phyloP scores from a whole-genome alignment of 1,139 yeast species.

The Nakaseomyces uthaithaninus region DNA sequence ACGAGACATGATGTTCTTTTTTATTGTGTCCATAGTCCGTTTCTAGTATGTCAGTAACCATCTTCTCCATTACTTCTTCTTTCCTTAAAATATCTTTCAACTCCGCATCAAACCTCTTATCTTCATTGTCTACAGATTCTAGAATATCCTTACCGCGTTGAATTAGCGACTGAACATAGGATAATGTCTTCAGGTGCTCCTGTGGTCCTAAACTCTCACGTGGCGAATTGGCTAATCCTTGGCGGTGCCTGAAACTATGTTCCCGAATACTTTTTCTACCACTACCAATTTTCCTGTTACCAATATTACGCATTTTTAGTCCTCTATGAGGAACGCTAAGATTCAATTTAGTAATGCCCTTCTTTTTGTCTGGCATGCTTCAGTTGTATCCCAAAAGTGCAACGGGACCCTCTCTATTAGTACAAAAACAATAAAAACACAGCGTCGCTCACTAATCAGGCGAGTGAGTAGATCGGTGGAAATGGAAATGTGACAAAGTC shows the following conservation, averaged over 20 bases:
- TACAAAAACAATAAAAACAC: no score
- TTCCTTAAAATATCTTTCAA: neutral
- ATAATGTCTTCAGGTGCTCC: slow-evolving; percentile 25
- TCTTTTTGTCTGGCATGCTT: neutral
- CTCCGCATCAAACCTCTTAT: slow-evolving; percentile 10
- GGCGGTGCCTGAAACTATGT: no score
- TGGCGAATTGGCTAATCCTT: no score
- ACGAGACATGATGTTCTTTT: slow-evolving; percentile 16
- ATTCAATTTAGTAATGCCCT: neutral
- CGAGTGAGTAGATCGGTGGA: no score
- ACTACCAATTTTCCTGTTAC: neutral
- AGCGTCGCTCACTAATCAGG: no score
- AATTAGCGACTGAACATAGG: slow-evolving; percentile 45
- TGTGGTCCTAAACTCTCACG: no score
- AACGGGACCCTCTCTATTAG: no score
- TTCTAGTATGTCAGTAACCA: neutral
- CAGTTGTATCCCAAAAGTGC: no score
- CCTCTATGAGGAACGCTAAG: slow-evolving; percentile 6
- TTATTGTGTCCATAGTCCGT: neutral
- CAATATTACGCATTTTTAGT: neutral
- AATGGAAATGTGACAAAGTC: no score
- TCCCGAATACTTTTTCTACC: no score
- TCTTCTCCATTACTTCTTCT: slow-evolving; percentile 3
- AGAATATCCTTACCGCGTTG: slow-evolving; percentile 35
- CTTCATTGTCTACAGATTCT: slow-evolving; percentile 32